Evolutionary conservation across 2,329 filamentous ascomycete species (phyloP).

Genomic region (Colletotrichum somersetense): DNA sequence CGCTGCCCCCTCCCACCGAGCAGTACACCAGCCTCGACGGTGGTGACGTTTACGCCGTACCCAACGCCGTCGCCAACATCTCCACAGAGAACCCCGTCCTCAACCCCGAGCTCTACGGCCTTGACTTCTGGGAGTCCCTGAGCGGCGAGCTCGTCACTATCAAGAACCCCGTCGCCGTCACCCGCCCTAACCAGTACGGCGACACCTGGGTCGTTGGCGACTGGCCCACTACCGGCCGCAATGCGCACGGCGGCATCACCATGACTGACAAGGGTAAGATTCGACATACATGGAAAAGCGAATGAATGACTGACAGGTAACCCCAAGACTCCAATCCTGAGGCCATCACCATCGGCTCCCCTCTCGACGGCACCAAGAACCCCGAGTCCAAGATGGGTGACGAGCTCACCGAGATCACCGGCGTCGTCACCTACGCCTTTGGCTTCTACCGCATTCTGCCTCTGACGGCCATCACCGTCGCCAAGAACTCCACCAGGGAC

Average conservation of each 20-base stretch:
- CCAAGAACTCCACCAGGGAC: slow-evolving; percentile 59
- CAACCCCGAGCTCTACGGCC: slow-evolving; percentile 70
- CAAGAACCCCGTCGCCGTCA: slow-evolving; percentile 66
- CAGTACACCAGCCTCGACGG: slow-evolving; percentile 72
- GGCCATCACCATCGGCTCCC: slow-evolving; percentile 72
- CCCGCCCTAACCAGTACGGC: slow-evolving; percentile 72
- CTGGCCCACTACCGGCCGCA: slow-evolving; percentile 73
- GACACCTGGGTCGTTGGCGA: slow-evolving; percentile 78
- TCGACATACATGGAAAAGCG: not conserved
- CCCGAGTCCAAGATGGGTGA: slow-evolving; percentile 75
- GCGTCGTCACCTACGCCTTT: slow-evolving; percentile 74
- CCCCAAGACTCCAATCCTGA: slow-evolving; percentile 75
- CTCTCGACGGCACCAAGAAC: slow-evolving; percentile 75
- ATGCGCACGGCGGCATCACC: slow-evolving; percentile 74
- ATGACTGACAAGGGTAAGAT: slow-evolving; percentile 65
- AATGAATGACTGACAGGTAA: slow-evolving; percentile 4
- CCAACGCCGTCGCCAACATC: slow-evolving; percentile 71
- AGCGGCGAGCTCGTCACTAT: slow-evolving; percentile 76
- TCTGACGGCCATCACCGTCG: slow-evolving; percentile 66
- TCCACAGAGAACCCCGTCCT: slow-evolving; percentile 72
- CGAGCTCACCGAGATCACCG: slow-evolving; percentile 73
- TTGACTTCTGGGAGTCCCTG: slow-evolving; percentile 82
- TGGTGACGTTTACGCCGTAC: slow-evolving; percentile 74
- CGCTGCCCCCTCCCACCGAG: slow-evolving; percentile 68
- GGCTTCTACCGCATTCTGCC: slow-evolving; percentile 79